Conservation (phyloP, 2,329 filamentous ascomycete species). For the Sclerotinia minor region DNA sequence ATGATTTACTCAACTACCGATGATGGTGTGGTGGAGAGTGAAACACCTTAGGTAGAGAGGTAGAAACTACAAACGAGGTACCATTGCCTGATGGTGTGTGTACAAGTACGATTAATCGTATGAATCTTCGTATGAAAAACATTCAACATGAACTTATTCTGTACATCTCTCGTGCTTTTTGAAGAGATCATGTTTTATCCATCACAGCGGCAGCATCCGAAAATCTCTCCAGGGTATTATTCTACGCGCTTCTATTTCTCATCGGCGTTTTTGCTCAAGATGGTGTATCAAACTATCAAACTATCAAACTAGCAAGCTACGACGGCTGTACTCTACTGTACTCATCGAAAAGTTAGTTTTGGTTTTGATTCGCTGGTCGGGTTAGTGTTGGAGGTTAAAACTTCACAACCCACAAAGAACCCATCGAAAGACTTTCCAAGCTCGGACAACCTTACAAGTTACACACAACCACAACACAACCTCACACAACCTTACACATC, state of each 20-base stretch:
- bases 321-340: too few relatives aligned
- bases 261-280: not conserved
- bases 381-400: not conserved
- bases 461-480: too few relatives aligned
- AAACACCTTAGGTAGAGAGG: not conserved
- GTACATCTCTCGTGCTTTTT: constrained; percentile 1
- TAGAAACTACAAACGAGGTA: too few relatives aligned
- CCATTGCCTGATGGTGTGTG: not conserved
- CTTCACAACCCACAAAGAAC: not conserved
- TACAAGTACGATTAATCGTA: constrained; percentile 17
- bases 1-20: not conserved
- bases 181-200: not conserved
- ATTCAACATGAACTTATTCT: not conserved
- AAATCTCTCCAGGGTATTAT: not conserved
- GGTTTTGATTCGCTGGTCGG: too few relatives aligned
- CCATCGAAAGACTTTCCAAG: not conserved
- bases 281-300: too few relatives aligned
- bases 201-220: not conserved
- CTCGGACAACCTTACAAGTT: not conserved
- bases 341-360: too few relatives aligned
- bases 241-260: not conserved
- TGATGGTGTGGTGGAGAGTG: not conserved
- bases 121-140: not conserved
- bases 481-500: not conserved
- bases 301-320: too few relatives aligned